phyloP scores from a whole-genome alignment of 2,329 filamentous ascomycete species.

The Chaetomium sp. region DNA sequence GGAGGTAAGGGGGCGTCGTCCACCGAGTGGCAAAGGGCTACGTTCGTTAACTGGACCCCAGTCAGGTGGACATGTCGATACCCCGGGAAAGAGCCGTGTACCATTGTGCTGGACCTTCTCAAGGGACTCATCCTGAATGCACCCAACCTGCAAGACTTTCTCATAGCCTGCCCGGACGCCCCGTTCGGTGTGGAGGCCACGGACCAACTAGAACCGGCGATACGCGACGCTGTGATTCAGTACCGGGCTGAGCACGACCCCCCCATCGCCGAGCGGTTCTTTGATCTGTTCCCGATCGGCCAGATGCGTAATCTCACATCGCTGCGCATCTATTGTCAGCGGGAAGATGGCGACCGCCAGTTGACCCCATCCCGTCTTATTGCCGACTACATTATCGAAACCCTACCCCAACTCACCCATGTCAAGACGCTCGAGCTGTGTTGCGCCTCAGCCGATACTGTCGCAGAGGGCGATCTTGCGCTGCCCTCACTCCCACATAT shows the following conservation, averaged over 20 bases:
- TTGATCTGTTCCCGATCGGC: slow-evolving; percentile 15
- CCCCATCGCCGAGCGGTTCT: not conserved
- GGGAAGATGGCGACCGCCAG: slow-evolving; percentile 19
- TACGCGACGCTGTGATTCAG: slow-evolving; percentile 12
- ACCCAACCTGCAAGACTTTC: slow-evolving; percentile 21
- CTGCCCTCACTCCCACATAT: slow-evolving; percentile 22
- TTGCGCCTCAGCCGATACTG: slow-evolving; percentile 16
- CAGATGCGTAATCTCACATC: slow-evolving; percentile 17
- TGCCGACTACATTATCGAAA: slow-evolving; percentile 19
- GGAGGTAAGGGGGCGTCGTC: slow-evolving; percentile 14
- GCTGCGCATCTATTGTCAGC: slow-evolving; percentile 25
- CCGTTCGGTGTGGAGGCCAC: slow-evolving; percentile 1
- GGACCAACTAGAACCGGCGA: slow-evolving; percentile 1
- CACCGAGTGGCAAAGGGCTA: not conserved
- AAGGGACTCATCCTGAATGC: slow-evolving; percentile 17
- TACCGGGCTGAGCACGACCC: slow-evolving; percentile 7
- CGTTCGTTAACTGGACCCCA: slow-evolving; percentile 15
- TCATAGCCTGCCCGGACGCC: slow-evolving; percentile 24
- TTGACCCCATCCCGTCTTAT: slow-evolving; percentile 20
- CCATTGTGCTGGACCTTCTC: slow-evolving; percentile 20
- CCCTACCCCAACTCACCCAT: slow-evolving; percentile 14
- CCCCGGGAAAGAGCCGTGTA: not conserved
- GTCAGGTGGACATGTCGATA: slow-evolving; percentile 9
- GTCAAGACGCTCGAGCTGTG: slow-evolving; percentile 25
- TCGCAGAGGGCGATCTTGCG: slow-evolving; percentile 1